phyloP scores from a whole-genome alignment of 768 basidiomycete species.

The Mycena maculata region DNA sequence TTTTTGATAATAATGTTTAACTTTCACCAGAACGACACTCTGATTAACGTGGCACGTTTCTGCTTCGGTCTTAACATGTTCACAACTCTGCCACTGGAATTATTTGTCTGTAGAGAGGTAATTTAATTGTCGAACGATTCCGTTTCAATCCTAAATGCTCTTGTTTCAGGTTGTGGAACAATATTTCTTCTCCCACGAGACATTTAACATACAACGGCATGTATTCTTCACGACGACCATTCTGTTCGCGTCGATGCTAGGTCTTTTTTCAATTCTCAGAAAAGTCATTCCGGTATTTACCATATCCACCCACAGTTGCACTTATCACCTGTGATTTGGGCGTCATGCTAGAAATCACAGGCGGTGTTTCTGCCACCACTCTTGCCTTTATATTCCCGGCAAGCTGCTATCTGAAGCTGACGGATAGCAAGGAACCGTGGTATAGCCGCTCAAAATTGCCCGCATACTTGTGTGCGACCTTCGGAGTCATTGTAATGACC shows the following conservation, averaged over 20 bases:
- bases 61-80: slow-evolving; percentile 98
- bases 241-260: slow-evolving; percentile 82
- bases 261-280: slow-evolving; percentile 57
- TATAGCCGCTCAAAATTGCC: slow-evolving; percentile 79
- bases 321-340: slow-evolving; percentile 96
- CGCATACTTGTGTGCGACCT: slow-evolving; percentile 75
- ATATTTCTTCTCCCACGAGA: slow-evolving; percentile 92
- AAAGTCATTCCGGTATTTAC: slow-evolving; percentile 17
- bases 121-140: slow-evolving; percentile 18
- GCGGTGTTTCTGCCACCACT: slow-evolving; percentile 93
- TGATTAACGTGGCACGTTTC: slow-evolving; percentile 96
- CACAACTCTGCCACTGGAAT: slow-evolving; percentile 93
- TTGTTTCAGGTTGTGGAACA: slow-evolving; percentile 86
- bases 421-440: slow-evolving; percentile 68
- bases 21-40: slow-evolving; percentile 69
- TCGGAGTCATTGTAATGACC: slow-evolving; percentile 81
- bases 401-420: slow-evolving; percentile 84
- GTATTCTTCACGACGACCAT: slow-evolving; percentile 91
- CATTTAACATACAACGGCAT: slow-evolving; percentile 86
- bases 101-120: slow-evolving; percentile 98
- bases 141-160: neutral
- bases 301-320: slow-evolving; percentile 67
- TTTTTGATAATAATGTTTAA: slow-evolving; percentile 2
- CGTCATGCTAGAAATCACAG: slow-evolving; percentile 97
- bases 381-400: slow-evolving; percentile 95